Conservation (phyloP, 306 rosid species). For the Acacia melanoxylon region DNA sequence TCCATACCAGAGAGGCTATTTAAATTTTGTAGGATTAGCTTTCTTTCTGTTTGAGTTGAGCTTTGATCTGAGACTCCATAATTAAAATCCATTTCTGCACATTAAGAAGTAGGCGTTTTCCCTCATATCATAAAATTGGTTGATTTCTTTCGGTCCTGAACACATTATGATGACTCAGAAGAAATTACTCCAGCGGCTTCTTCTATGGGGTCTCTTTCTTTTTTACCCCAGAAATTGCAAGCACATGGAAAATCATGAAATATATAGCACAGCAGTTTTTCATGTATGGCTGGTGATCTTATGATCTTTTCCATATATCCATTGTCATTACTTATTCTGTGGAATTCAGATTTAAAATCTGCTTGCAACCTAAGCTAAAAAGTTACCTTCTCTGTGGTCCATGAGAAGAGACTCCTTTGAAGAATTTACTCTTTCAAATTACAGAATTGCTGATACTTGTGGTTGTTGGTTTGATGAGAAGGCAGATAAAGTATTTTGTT, state of each 20-base stretch:
- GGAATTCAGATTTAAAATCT: background rate
- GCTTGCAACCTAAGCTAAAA: background rate
- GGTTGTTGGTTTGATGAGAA: background rate
- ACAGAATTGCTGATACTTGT: background rate
- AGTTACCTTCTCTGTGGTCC: background rate
- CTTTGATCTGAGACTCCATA: slow-evolving; percentile 42
- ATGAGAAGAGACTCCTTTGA: background rate
- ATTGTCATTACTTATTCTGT: background rate
- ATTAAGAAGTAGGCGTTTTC: slow-evolving; percentile 26
- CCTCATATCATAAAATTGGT: slow-evolving; percentile 32
- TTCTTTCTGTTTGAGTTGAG: slow-evolving; percentile 51
- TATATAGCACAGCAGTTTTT: background rate
- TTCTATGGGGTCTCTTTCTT: slow-evolving; percentile 12
- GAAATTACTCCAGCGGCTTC: slow-evolving; percentile 26
- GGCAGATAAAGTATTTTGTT: background rate
- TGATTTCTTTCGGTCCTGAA: slow-evolving; percentile 35
- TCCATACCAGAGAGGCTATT: slow-evolving; percentile 45
- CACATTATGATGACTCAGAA: slow-evolving; percentile 1
- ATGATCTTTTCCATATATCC: background rate
- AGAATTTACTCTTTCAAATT: background rate
- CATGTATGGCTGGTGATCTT: background rate
- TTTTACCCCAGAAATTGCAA: background rate
- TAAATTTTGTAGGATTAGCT: slow-evolving; percentile 70
- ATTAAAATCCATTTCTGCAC: slow-evolving; percentile 36
- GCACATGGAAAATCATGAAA: background rate